Evolutionary conservation across 2,329 filamentous ascomycete species (phyloP).

Genomic region (Colletotrichum tanaceti): DNA sequence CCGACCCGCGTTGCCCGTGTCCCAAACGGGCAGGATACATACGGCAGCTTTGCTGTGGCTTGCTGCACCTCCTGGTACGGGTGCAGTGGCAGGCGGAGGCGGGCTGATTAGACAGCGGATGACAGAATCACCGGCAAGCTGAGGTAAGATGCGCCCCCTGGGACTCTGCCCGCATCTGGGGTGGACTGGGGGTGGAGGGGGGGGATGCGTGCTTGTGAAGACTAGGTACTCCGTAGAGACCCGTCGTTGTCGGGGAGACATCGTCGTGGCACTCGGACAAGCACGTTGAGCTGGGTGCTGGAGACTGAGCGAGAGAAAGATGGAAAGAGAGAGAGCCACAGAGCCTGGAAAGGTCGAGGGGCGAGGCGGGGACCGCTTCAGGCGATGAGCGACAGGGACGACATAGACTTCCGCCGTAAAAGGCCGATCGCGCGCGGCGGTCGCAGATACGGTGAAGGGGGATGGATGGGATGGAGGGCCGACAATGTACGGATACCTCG

Average conservation of each 20-base stretch:
- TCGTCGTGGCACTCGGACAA: background rate
- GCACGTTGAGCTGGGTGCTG: background rate
- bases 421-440: constrained; percentile 28
- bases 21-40: constrained; percentile 33
- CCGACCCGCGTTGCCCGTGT: constrained; percentile 21
- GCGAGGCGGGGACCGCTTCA: constrained; percentile 19
- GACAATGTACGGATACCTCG: constrained; percentile 12
- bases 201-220: background rate
- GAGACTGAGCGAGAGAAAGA: background rate
- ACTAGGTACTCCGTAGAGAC: constrained; percentile 3
- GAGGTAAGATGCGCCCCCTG: constrained; percentile 37
- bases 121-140: constrained; percentile 28
- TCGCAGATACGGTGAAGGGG: constrained; percentile 34
- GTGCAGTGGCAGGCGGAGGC: background rate
- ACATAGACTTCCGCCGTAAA: constrained; percentile 29
- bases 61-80: constrained; percentile 20
- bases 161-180: constrained; percentile 11
- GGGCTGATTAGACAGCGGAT: constrained; percentile 26
- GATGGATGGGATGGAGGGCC: background rate
- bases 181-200: background rate
- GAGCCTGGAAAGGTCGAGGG: constrained; percentile 14
- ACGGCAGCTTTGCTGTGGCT: constrained; percentile 30
- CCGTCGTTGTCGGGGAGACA: constrained; percentile 34
- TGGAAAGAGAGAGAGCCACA: no score
- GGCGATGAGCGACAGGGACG: constrained; percentile 40